phyloP scores from a whole-genome alignment of 129 eudicot species.

The Pittosporum tobira region DNA sequence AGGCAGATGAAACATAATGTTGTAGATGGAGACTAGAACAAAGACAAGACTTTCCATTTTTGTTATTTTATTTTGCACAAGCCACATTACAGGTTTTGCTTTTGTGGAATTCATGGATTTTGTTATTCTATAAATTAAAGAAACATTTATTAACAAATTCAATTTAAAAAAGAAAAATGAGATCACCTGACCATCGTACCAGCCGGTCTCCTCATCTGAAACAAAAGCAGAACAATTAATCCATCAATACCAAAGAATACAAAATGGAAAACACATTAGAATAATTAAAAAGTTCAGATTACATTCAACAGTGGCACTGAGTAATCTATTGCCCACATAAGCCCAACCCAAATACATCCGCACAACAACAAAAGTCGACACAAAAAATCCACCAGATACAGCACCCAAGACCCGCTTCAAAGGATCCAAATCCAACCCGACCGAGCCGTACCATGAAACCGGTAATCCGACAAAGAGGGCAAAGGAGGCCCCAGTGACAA shows the following conservation, averaged over 20 bases:
- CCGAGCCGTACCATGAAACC: slow-evolving; percentile 81
- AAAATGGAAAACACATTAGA: neutral
- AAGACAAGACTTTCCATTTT: too few relatives aligned
- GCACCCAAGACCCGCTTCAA: slow-evolving; percentile 44
- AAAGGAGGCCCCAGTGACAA: slow-evolving; percentile 55
- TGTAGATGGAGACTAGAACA: too few relatives aligned
- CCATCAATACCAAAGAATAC: neutral
- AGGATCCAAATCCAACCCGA: slow-evolving; percentile 58
- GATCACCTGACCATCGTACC: slow-evolving; percentile 98
- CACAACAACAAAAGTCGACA: slow-evolving; percentile 58
- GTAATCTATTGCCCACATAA: slow-evolving; percentile 83
- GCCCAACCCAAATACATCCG: slow-evolving; percentile 99
- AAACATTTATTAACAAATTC: neutral
- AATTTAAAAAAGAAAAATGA: neutral
- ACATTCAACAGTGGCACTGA: slow-evolving; percentile 98
- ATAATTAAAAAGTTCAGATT: slow-evolving; percentile 1
- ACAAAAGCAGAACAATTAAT: slow-evolving; percentile 1
- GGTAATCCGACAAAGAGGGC: slow-evolving; percentile 85
- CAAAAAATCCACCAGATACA: slow-evolving; percentile 52
- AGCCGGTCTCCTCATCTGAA: slow-evolving; percentile 98
- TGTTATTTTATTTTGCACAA: too few relatives aligned
- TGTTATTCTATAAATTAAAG: too few relatives aligned
- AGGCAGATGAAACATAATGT: too few relatives aligned
- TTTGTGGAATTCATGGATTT: too few relatives aligned
- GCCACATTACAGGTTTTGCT: too few relatives aligned